Evolutionary conservation across 2,329 filamentous ascomycete genomes (phyloP), one percentile per base, ranked within the genome.

Genomic region (Xylaria sp.): DNA sequence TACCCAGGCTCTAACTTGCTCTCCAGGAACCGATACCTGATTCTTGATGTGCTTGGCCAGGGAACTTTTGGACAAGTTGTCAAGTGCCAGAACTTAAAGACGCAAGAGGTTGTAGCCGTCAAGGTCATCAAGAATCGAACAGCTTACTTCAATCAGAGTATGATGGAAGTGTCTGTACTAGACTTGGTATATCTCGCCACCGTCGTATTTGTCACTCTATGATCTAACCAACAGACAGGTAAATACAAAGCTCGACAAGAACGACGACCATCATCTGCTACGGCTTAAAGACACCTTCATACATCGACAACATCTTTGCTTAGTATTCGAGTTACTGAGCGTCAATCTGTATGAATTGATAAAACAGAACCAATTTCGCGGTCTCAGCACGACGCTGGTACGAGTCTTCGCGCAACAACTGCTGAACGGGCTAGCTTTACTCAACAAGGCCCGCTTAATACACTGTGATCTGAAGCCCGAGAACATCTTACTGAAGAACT

Each of bases 61-160:
- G 96, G 96, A 65, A 99, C 96, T 0, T 99, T 99, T 79, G 96
- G 96, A 7, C 96, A 99, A 82, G 96, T 99, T 38, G 96, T 99
- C 69, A 99, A 99, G 81, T 99, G 96, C 79, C 96, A 99, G 80
- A 99, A 99, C 76, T 82, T 99, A 75, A 97, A 97, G 83, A 98
- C 96, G 0, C 94, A 97, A 80, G 96, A 99, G 81, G 96, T 99
- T 46, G 96, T 99, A 53, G 96, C 96, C 3, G 96, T 99, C 74
- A 99, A 99, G 83, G 96, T 99, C 63, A 96, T 99, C 83, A 99
- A 99, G 83, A 99, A 99, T 81, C 91, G 95, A 76, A 99, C 96
- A 1, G 96, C 96, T 44, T 99, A 99, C 81, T 99, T 99, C 84
- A 99, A 99, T 79, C 96, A 99, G 81, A 98, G 96, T 81, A 99